Base-by-base conservation (phyloP, 106 monocot species). In the Dioscorea dumetorum region DNA sequence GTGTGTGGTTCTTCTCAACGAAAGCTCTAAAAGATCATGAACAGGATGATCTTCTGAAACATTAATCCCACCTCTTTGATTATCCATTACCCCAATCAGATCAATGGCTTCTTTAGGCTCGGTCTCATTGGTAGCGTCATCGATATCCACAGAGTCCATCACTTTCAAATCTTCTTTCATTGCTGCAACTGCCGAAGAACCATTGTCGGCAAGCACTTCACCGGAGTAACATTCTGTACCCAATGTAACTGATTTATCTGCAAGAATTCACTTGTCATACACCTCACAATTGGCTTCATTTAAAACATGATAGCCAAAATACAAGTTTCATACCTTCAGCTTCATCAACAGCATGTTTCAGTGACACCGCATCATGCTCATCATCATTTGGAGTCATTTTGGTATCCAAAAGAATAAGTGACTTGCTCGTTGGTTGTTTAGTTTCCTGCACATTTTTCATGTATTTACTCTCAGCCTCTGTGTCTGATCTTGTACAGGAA, bases 401-500 rank as follows among this genome's bases (percentile, higher is more conserved):
- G 12, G 49, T 31, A 21, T 58, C 49, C 5, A 51, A 14, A 58
- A 21, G 61, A 58, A 57, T 60, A 22, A 48, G 16, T 20, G 19
- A 14, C 57, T 11, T 49, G 13, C 23, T 13, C 6, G 31, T 70
- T 57, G 22, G 9, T 14, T 67, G 59, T 20, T 57, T 69, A 53
- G 15, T 50, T 11, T 80, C 76, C 68, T 71, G 49, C n/a, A 24
- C 51, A 65, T 35, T 79, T 70, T 60, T 73, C 68, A 71, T 75
- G 57, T 35, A 76, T 35, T 48, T 71, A 70, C 91, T 87, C 57
- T 85, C 82, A 68, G 73, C 80, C 67, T 92, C 88, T 64, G 78
- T 70, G 3, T 83, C 80, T 69, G 82, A 84, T 61, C 73, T 83
- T 76, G 82, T 83, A 77, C 91, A 88, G 64, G 85, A 88, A 63